Conservation (phyloP, 768 basidiomycete genomes). For the Chlorophyllum brunneum region DNA sequence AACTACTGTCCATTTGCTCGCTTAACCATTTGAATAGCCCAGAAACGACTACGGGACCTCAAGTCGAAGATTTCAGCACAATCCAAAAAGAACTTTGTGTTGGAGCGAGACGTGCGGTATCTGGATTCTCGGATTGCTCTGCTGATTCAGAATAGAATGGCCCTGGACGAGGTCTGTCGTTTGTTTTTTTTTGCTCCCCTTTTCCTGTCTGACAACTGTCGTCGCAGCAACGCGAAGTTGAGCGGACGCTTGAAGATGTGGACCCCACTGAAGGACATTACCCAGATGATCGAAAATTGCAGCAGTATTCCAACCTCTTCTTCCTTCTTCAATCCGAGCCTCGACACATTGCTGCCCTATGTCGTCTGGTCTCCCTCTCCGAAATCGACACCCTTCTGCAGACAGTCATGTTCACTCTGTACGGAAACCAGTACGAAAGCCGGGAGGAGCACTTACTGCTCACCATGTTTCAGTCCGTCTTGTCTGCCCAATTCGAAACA, state of each 20-base stretch:
- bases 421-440: constrained; percentile 98
- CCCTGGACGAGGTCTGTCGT: constrained; percentile 78
- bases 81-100: constrained; percentile 99
- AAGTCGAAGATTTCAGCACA: constrained; percentile 97
- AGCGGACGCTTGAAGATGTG: constrained; percentile 91
- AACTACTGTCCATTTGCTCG: constrained; percentile 2
- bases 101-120: constrained; percentile 97
- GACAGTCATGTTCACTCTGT: constrained; percentile 99
- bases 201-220: constrained; percentile 13
- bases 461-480: constrained; percentile 99
- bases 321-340: constrained; percentile 98
- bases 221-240: constrained; percentile 86
- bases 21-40: constrained; percentile 49
- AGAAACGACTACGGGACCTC: constrained; percentile 93
- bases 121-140: constrained; percentile 96
- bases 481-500: constrained; percentile 98
- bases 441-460: constrained; percentile 96
- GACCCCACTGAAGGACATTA: constrained; percentile 90
- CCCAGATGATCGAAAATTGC: constrained; percentile 89
- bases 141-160: constrained; percentile 98
- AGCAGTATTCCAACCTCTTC: constrained; percentile 98
- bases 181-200: constrained; percentile 10
- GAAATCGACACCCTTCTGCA: constrained; percentile 99
- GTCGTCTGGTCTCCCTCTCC: constrained; percentile 90
- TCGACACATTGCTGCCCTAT: constrained; percentile 92